Evolutionary conservation across 352 stramenopile species (phyloP).

Genomic region (Globisporangium carolinianum): DNA sequence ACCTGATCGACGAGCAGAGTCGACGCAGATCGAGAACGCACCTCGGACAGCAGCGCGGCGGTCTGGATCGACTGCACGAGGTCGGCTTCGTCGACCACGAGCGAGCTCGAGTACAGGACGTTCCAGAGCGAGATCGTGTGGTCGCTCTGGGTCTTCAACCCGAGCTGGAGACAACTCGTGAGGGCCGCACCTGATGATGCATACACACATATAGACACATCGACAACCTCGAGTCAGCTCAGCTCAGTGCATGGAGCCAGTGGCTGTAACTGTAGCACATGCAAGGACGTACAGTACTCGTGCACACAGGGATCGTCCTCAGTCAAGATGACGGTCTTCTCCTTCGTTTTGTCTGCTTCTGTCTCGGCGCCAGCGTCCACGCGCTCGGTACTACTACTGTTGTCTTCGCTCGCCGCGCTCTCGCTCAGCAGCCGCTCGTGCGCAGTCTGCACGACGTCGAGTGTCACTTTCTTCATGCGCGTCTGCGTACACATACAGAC

Average conservation of each 20-base stretch:
- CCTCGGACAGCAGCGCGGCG: constrained; percentile 59
- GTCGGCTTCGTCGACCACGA: constrained; percentile 66
- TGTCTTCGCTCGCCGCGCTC: neutral
- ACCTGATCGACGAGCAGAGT: no score
- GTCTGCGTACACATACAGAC: constrained; percentile 19
- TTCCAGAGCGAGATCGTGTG: constrained; percentile 63
- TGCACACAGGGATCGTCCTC: constrained; percentile 50
- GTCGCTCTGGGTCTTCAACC: constrained; percentile 35
- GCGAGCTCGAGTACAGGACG: constrained; percentile 61
- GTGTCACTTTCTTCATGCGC: constrained; percentile 61
- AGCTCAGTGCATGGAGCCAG: neutral
- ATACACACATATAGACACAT: neutral
- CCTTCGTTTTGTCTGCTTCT: neutral
- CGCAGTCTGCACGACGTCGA: constrained; percentile 42
- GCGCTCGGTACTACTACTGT: constrained; percentile 6
- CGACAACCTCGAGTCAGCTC: no score
- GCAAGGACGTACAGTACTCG: constrained; percentile 34
- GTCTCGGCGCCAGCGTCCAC: constrained; percentile 5
- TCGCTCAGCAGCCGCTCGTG: constrained; percentile 14
- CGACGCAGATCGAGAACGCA: constrained; percentile 15
- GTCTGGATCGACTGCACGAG: constrained; percentile 63
- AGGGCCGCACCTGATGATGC: constrained; percentile 35
- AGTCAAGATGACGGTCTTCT: constrained; percentile 24
- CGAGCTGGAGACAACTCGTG: constrained; percentile 54
- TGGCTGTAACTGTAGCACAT: no score